Evolutionary conservation across 208 protist species (phyloP).

Genomic region (Eutreptiella sp.): DNA sequence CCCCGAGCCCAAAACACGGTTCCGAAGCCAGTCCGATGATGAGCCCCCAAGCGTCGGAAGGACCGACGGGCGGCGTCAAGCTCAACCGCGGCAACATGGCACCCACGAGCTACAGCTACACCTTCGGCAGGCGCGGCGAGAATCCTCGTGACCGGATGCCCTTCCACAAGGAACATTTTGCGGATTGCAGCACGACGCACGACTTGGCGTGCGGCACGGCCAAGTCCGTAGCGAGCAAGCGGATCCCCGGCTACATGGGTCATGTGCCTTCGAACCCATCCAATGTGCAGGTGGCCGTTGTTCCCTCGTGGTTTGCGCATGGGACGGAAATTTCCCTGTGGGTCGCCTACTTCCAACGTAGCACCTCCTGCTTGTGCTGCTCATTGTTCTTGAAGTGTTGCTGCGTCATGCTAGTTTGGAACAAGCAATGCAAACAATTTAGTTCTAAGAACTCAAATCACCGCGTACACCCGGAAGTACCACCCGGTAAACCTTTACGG

Average conservation of each 20-base stretch:
- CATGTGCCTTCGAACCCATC: background rate
- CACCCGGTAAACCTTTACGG: no score
- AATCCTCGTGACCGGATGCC: background rate
- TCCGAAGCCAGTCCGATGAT: background rate
- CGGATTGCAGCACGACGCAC: background rate
- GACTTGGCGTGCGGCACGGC: slow-evolving; percentile 9
- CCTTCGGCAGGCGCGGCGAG: slow-evolving; percentile 5
- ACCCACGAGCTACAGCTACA: background rate
- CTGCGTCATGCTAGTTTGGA: no score
- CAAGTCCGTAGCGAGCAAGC: slow-evolving; percentile 4
- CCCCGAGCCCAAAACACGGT: background rate
- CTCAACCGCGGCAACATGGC: background rate
- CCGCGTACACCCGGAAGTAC: no score
- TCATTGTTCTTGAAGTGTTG: no score
- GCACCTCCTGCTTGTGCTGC: no score
- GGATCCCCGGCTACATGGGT: slow-evolving; percentile 23
- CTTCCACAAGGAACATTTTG: background rate
- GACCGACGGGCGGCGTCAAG: slow-evolving; percentile 1
- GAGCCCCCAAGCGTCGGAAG: background rate
- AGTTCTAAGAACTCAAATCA: no score
- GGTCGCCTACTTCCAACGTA: no score
- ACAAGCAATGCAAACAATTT: no score
- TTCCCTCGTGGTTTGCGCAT: no score
- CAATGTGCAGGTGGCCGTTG: no score
- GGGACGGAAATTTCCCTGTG: no score